Evolutionary conservation across 2,329 filamentous ascomycete species (phyloP), one percentile per base, ranked within the genome.

Genomic region (Lojkania enalia): DNA sequence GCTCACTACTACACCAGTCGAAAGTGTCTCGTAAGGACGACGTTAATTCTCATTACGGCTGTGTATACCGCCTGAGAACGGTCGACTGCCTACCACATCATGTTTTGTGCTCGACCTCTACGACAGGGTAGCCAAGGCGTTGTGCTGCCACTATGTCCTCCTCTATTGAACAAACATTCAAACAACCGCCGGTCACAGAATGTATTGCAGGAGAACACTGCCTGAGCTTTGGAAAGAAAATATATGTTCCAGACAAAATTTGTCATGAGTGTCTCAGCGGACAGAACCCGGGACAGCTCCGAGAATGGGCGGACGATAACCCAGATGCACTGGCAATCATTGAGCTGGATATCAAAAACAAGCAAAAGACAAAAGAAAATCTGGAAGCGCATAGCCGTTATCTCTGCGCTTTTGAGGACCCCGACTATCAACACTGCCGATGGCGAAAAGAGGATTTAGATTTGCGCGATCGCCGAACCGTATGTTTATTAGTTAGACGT

Each of bases 341-440:
- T 15, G 47, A 58, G 31, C 47, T 54, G 39, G 55, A 63, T 36
- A n/a, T 55, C 18, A 19, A 33, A 18, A 48, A 48, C 19, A 64
- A 55, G 20, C 52, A 63, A 15, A 23, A 35, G 11, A 27, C 49
- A 29, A 61, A 62, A 32, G 48, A 43, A 15, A 63, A 63, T 19
- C 48, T 62, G 32, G 60, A 63, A 48, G 45, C 51, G 19, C 52
- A 51, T 33, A 48, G 52, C 31, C 53, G 52, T 7, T 60, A 49
- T 33, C 48, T 61, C 12, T 60, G 59, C 46, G 55, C 54, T 2
- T 64, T 60, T 20, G 60, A 63, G 31, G 62, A 64, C 20, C 60
- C 57, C 3, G 57, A 63, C 35, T 63, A 46, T 29, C 44, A 56
- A 39, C 42, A 57, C 40, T 56, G 50, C 41, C 46, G 57, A 44